Conservation (phyloP, 1,139 yeast species). For the Fermentozyma sake region DNA sequence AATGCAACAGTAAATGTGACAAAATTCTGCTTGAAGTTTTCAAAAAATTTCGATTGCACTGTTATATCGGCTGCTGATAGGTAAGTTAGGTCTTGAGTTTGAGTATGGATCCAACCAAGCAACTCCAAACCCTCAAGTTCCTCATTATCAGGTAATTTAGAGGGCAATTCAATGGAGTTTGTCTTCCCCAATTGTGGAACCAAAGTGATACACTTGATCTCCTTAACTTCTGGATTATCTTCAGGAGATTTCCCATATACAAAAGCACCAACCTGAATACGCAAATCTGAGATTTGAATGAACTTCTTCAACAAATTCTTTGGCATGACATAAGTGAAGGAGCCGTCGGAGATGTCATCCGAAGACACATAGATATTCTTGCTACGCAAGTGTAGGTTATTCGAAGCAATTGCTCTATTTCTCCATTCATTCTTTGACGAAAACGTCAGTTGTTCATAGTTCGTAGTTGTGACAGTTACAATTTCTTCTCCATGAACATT, state of each 20-base stretch:
- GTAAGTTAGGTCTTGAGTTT: conserved; percentile 52
- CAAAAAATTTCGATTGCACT: conserved; percentile 48
- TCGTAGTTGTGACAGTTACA: conserved; percentile 86
- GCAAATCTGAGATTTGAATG: conserved; percentile 73
- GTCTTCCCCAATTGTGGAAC: conserved; percentile 86
- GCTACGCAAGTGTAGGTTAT: conserved; percentile 67
- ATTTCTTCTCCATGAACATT: conserved; percentile 97
- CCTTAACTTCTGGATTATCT: conserved; percentile 71
- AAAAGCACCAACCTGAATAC: conserved; percentile 80
- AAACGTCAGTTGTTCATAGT: conserved; percentile 81
- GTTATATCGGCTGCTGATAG: conserved; percentile 72
- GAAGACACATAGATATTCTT: conserved; percentile 69
- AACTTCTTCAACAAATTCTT: conserved; percentile 75
- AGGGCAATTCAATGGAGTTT: conserved; percentile 62
- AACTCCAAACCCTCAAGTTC: conserved; percentile 51
- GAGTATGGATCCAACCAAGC: conserved; percentile 83
- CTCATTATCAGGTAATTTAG: conserved; percentile 36
- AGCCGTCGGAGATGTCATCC: conserved; percentile 36
- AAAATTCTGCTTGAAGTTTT: conserved; percentile 31
- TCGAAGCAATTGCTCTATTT: conserved; percentile 74
- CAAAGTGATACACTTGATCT: conserved; percentile 68
- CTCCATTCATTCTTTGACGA: conserved; percentile 92
- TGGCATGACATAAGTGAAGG: conserved; percentile 71
- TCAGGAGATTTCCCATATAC: conserved; percentile 72
- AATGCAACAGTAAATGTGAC: conserved; percentile 66